phyloP scores from a whole-genome alignment of 2,329 filamentous ascomycete species.

The Cadophora malorum region DNA sequence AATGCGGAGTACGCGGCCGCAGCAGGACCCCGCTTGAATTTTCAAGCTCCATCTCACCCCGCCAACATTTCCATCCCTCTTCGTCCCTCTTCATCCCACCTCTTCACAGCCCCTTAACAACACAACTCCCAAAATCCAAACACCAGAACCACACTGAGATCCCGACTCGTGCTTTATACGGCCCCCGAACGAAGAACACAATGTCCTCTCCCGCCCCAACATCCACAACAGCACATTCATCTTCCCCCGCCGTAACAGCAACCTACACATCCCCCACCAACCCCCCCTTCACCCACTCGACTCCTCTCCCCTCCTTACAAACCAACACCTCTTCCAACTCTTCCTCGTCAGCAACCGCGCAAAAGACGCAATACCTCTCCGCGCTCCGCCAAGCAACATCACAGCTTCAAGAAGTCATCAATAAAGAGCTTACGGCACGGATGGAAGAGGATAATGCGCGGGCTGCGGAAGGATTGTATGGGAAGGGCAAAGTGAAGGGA shows the following conservation, averaged over 20 bases:
- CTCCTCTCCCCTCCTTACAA: slow-evolving; percentile 47
- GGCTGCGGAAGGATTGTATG: slow-evolving; percentile 46
- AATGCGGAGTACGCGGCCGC: neutral
- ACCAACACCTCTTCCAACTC: neutral
- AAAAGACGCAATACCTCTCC: slow-evolving; percentile 65
- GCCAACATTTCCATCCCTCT: neutral
- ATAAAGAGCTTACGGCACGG: slow-evolving; percentile 71
- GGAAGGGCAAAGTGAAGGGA: slow-evolving; percentile 43
- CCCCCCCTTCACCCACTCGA: slow-evolving; percentile 53
- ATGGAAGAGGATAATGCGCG: slow-evolving; percentile 76
- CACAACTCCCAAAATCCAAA: neutral
- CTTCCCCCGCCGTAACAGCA: slow-evolving; percentile 44
- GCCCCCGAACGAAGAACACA: neutral
- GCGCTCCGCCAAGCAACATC: slow-evolving; percentile 63
- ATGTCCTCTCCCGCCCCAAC: neutral
- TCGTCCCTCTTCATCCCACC: neutral
- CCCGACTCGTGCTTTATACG: no score
- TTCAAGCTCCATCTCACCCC: neutral
- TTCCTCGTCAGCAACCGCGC: slow-evolving; percentile 47
- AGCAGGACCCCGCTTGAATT: neutral
- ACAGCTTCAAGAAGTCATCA: slow-evolving; percentile 69
- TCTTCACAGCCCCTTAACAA: neutral
- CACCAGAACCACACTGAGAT: neutral
- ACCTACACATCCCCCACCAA: slow-evolving; percentile 61
- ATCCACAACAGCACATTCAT: neutral